Evolutionary conservation across 192 early-diverging fungal genomes (phyloP), one percentile per base, ranked within the genome.

Genomic region (Diversispora epigaea): DNA sequence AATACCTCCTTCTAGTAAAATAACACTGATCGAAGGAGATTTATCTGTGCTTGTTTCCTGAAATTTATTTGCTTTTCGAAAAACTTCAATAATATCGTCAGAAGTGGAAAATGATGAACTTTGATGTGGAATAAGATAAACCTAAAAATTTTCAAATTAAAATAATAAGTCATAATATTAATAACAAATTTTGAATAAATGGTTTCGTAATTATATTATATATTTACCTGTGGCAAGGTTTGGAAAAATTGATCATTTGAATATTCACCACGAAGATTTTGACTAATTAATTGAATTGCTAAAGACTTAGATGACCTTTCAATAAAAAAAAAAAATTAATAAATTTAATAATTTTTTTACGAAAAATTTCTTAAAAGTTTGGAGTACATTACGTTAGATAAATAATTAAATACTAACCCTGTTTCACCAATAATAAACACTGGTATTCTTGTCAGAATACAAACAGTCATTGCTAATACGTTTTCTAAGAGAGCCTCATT

Each of bases 401-500:
- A n/a, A n/a, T 25, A 2, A 32, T 43, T 68, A 47, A 4, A 19
- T 55, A 70, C 68, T 49, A 32, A 54, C 32, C 74, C 74, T 17
- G 74, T 62, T 49, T 62, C 74, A 39, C 74, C 74, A 63, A 76
- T 65, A 15, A 76, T 63, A 47, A 76, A 76, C 22, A 66, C 45
- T 21, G 74, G 74, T 68, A 76, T 76, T 49, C 45, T 4, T 17
- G 61, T 76, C 44, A 68, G 44, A 15, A 76, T 76, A 22, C 74
- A 76, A 65, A 76, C 63, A 0, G 50, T 50, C 63, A 76, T 76
- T 49, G 56, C 44, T 2, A 76, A 46, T 12, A 63, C 17, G 66
- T 76, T 76, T 67, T 76, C 74, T 17, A 76, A 44, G 6, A 76
- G 62, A 17, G 74, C 74, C 19, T 66, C 62, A 17, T 76, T 76